Evolutionary conservation across 305 asterid genomes (phyloP), one percentile per base, ranked within the genome.

Genomic region (Petunia hybrid): DNA sequence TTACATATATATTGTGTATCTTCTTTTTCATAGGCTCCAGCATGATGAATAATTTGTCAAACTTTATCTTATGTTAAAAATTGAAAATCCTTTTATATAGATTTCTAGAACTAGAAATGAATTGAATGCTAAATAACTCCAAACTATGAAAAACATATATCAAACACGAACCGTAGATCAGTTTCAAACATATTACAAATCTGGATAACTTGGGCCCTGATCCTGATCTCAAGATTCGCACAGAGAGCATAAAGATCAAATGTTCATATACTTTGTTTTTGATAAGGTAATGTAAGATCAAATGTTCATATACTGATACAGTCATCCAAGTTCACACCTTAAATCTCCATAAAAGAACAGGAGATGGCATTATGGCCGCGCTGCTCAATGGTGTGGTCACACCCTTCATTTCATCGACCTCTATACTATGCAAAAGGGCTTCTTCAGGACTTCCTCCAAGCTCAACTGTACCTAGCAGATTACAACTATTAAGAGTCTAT

Each of bases 321-420:
- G 56, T 53, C 43, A 41, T n/a, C 13, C 65, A 71, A 56, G 56
- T 56, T 45, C 71, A 77, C 81, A 97, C 99, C 99, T 95, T 97
- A 82, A 97, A 92, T 92, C 99, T 95, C 98, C 98, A 92, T 3
- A 97, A 84, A 65, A 97, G 83, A 85, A 93, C 83, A 51, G 98
- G 97, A 81, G 97, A 95, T 53, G 99, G 99, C 85, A 89, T 82
- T 83, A 92, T 88, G 43, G 94, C 93, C 16, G 89, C 81, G 14
- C 84, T 86, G 90, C 90, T 89, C 90, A 93, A 85, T 67, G 94
- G 97, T 74, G 91, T 46, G 63, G 76, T 76, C 65, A 85, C 89
- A 77, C 92, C 89, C 91, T 91, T 97, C 97, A 95, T 97, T 87
- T 95, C 97, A 86, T 87, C 82, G 40, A 91, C 80, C 81, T 90